phyloP scores from a whole-genome alignment of 345 rosid species.

The Streptanthus diversifolius region DNA sequence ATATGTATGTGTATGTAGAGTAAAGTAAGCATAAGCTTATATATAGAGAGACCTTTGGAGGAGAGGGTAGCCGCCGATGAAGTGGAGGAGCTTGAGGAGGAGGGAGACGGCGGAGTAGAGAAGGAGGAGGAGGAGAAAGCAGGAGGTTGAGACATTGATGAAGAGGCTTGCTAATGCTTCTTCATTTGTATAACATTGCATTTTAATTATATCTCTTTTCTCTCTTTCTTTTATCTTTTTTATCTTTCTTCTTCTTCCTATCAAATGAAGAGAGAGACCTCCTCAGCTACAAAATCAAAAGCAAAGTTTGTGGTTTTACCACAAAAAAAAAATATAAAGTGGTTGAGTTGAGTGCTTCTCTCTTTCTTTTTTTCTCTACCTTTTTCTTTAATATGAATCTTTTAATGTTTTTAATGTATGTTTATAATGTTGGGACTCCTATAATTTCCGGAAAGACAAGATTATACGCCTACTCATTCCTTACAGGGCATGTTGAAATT shows the following conservation, averaged over 20 bases:
- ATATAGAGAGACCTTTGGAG: slow-evolving; percentile 50
- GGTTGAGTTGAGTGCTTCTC: slow-evolving; percentile 31
- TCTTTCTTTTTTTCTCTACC: slow-evolving; percentile 25
- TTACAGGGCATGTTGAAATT: slow-evolving; percentile 28
- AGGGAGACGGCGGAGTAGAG: slow-evolving; percentile 58
- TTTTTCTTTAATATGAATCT: neutral
- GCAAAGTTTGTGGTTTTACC: slow-evolving; percentile 29
- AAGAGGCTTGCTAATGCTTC: slow-evolving; percentile 72
- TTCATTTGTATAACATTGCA: slow-evolving; percentile 65
- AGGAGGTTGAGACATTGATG: slow-evolving; percentile 67
- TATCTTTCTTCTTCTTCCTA: slow-evolving; percentile 31
- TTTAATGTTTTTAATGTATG: neutral
- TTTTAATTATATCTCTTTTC: slow-evolving; percentile 36
- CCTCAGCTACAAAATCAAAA: slow-evolving; percentile 30
- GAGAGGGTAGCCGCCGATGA: slow-evolving; percentile 60
- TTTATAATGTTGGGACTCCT: slow-evolving; percentile 3
- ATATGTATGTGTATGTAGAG: neutral
- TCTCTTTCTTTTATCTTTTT: slow-evolving; percentile 34
- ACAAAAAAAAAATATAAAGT: slow-evolving; percentile 6
- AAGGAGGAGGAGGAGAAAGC: slow-evolving; percentile 62
- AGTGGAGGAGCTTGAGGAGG: slow-evolving; percentile 54
- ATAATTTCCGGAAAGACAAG: slow-evolving; percentile 21
- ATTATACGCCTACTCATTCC: slow-evolving; percentile 32
- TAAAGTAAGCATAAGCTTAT: neutral
- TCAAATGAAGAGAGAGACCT: slow-evolving; percentile 30